Base-by-base conservation (phyloP, 2,329 filamentous ascomycete species). In the Colletotrichum abscissum region DNA sequence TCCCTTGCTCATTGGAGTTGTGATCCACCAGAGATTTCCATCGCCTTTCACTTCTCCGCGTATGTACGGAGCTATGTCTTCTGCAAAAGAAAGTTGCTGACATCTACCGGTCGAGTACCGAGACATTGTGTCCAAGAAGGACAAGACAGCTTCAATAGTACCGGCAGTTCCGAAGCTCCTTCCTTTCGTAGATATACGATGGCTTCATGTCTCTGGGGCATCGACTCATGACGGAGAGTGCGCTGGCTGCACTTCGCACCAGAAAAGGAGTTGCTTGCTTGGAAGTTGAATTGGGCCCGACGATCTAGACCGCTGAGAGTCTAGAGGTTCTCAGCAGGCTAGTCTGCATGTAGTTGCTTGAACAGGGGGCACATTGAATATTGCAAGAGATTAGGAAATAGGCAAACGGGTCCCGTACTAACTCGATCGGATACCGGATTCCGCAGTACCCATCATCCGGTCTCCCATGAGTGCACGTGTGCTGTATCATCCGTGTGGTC, bases 391-490 rank as follows among this genome's bases (percentile, higher is more conserved):
- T 16, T 33, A 59, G 69, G 54, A 62, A 30, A 72, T 54, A 28
- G 28, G 30, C 6, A 8, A 57, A 55, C 38, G 30, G 58, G 66
- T 30, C 38, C 19, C 8, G 24, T 52, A 52, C 55, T 71, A 67
- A 58, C 68, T 67, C 42, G 35, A 71, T 67, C 63, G 30, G 54
- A 62, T 12, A n/a, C 22, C 9, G 59, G 28, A 60, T 55, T 24
- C 55, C 68, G 49, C 33, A 30, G n/a, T 55, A n/a, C 68, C 63
- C 24, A 35, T 42, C 38, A 42, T 42, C 38, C 38, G 38, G 38
- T 42, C 38, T 42, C 38, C 16, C 38, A 42, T 42, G 38, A 42
- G 68, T 63, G 68, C 63, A 46, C 42, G 56, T 60, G 68, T 71
- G 56, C 19, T 49, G 42, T 33, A 46, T 55, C 46, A 58, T 14